Evolutionary conservation across 2,329 filamentous ascomycete genomes (phyloP), one percentile per base, ranked within the genome.

Genomic region (Monosporascus sp.): DNA sequence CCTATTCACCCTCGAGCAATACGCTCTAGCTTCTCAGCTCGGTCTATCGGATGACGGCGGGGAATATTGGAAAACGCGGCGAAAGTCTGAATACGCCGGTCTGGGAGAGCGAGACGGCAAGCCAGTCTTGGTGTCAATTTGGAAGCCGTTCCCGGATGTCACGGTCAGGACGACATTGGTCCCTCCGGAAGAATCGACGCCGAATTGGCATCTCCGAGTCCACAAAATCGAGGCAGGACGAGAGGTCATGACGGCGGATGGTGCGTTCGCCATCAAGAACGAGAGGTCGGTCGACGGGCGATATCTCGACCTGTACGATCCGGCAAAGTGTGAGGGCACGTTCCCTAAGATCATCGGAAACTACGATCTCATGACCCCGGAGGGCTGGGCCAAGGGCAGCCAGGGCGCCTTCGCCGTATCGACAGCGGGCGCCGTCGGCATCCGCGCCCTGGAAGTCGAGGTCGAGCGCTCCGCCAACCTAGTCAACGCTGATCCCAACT

Each of bases 401-500:
- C 66, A 71, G 19, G 81, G 79, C n/a, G 76, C 79, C 5, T 85
- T 83, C 59, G 82, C 77, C 11, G 82, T 79, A 22, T 81, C 77
- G 2, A 76, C 68, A 2, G 76, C 68, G 74, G 85, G 75, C 52
- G 82, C 69, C 58, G 81, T 77, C 56, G 81, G 72, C 65, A 88
- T 79, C 75, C 82, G 60, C 66, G 85, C 70, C 59, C 72, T 77
- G 52, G 87, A 75, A 64, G 75, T 76, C 1, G 72, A 66, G 8
- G 73, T 71, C 7, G 70, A 66, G 16, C 76, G 86, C 20, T 71
- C 69, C 51, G 88, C 87, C 3, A 84, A 80, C 65, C 75, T 90
- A 26, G 82, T 91, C 48, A 84, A 90, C 53, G 86, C 87, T 11
- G 89, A 92, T 66, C 87, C 88, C 7, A 91, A 92, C 71, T 88